These are phyloP conservation scores for Epichloe sp. DNA, from an alignment of 2,329 filamentous ascomycete genomes.

Conservation along the genomic window DNA sequence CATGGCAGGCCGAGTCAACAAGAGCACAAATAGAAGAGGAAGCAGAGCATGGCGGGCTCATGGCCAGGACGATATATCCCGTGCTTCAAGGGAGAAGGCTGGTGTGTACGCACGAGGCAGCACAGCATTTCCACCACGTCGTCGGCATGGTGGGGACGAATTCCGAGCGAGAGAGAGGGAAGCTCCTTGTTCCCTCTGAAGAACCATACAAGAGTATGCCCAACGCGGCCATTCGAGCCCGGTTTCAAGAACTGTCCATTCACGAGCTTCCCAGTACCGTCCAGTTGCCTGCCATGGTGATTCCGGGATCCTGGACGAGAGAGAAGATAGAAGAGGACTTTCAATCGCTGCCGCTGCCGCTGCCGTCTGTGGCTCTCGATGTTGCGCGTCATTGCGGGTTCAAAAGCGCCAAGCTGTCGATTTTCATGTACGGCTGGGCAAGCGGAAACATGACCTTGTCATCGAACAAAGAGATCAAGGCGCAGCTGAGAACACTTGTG, in stretches of 20 bases:
- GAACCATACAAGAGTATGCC: constrained; percentile 6
- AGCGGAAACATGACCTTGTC: constrained; percentile 22
- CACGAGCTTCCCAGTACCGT: constrained; percentile 18
- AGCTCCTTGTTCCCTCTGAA: constrained; percentile 19
- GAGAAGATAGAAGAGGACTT: constrained; percentile 14
- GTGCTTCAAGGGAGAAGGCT: constrained; percentile 19
- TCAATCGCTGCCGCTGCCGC: constrained; percentile 7
- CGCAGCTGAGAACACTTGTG: constrained; percentile 22
- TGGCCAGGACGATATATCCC: constrained; percentile 23
- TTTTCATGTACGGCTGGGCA: constrained; percentile 28
- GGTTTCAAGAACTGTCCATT: constrained; percentile 21
- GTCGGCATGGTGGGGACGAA: constrained; percentile 23
- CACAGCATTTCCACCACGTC: constrained; percentile 25
- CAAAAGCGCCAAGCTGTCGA: constrained; percentile 24
- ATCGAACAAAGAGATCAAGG: constrained; percentile 27
- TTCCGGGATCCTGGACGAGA: constrained; percentile 16
- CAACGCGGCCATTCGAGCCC: constrained; percentile 9
- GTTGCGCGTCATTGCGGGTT: constrained; percentile 20
- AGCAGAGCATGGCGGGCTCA: constrained; percentile 17
- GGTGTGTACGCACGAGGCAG: constrained; percentile 25
- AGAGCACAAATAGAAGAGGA: constrained; percentile 23
- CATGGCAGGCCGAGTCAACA: constrained; percentile 21
- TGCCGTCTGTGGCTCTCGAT: constrained; percentile 22
- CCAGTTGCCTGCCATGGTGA: constrained; percentile 22
- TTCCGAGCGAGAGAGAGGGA: constrained; percentile 22